Evolutionary conservation across 768 basidiomycete species (phyloP), one percentile per base, ranked within the genome.

Genomic region (Mycena kentingensis): DNA sequence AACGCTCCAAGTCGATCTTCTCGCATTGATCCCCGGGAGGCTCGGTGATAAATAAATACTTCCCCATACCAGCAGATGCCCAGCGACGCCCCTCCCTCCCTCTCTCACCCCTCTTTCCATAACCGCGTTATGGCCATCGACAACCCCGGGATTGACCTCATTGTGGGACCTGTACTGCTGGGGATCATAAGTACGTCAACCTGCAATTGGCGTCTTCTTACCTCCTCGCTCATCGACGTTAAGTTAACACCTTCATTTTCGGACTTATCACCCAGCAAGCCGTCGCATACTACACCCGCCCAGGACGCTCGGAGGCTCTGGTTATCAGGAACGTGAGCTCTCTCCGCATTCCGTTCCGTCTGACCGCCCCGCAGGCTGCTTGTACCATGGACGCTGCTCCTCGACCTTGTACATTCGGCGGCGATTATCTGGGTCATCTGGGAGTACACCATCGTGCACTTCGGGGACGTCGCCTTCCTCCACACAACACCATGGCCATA

Each of bases 171-270:
- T 34, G 46, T 46, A 3, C 35, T 48, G 34, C 24, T 48, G 16
- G 46, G 46, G 10, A 37, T 48, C n/a, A 48, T 48, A 22, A 37
- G 46, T 48, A 12, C 46, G 46, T n/a, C n/a, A n/a, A n/a, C n/a
- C n/a, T n/a, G 18, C 29, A 19, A 1, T 15, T 25, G 3, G 22
- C 4, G 5, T 25, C 31, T 22, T 47, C 21, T 16, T 16, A 15
- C 15, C 25, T 37, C 26, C 35, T 19, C 18, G 15, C 22, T 16
- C 2, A 26, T 5, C n/a, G 26, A 46, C 25, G 6, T 22, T 19
- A 10, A 48, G 46, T 48, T 27, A 48, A 48, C 21, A 25, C 46
- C 10, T 48, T 48, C 32, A 24, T 48, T 7, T 48, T 25, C 28
- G 46, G 46, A 27, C 18, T 48, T 27, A 26, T 48, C 15, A 36